Percentiles rank a stretch among this genome's conserved stretches.
These are phyloP conservation scores for Scedosporium apiospermum DNA, from an alignment of 2,329 filamentous ascomycete species.

Conservation along the genomic window DNA sequence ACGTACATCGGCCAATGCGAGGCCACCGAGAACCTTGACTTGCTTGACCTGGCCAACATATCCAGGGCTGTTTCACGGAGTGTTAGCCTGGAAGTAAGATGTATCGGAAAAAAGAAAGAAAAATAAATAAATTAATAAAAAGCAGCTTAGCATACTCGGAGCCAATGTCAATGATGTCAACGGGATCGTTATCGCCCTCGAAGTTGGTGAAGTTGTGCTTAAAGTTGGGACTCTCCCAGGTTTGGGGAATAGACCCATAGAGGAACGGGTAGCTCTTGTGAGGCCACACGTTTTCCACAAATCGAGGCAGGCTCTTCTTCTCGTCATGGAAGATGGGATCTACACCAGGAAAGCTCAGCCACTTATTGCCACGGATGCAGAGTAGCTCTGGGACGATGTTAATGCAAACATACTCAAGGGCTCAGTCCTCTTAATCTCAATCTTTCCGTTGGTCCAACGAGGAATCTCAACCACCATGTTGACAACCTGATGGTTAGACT, in stretches of 20 bases:
- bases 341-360: constrained; percentile 6
- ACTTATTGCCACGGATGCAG: neutral
- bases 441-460: constrained; percentile 29
- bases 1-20: constrained; percentile 28
- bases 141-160: constrained; percentile 16
- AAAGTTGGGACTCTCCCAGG: constrained; percentile 32
- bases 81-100: neutral
- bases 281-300: constrained; percentile 31
- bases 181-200: constrained; percentile 30
- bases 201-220: constrained; percentile 26
- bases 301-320: constrained; percentile 24
- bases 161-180: constrained; percentile 30
- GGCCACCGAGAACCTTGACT: constrained; percentile 30
- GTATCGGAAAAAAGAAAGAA: too few relatives aligned
- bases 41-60: constrained; percentile 29
- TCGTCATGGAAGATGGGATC: constrained; percentile 33
- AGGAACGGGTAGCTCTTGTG: constrained; percentile 32
- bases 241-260: constrained; percentile 34
- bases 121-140: neutral
- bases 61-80: constrained; percentile 13
- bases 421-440: constrained; percentile 28
- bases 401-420: constrained; percentile 22
- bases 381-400: too few relatives aligned
- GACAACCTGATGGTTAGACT: constrained; percentile 22
- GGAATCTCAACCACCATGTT: constrained; percentile 32